These are phyloP conservation scores for Colletotrichum godetiae DNA, from an alignment of 2,329 filamentous ascomycete species.

Conservation along the genomic window DNA sequence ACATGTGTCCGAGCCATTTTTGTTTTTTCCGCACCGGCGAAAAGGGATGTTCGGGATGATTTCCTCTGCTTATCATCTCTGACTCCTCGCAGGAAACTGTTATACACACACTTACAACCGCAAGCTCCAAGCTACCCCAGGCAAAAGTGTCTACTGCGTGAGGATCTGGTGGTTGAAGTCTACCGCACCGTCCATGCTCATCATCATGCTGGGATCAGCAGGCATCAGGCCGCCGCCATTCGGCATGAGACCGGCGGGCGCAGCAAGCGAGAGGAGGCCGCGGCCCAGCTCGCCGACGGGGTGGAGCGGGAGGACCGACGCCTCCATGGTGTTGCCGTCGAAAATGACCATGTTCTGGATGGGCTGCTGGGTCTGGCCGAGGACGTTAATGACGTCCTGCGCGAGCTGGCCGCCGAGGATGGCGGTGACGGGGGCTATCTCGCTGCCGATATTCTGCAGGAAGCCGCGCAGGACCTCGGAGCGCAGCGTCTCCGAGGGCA, in stretches of 20 bases:
- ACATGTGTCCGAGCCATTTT: conserved; percentile 14
- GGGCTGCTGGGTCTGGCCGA: conserved; percentile 90
- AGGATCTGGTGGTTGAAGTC: conserved; percentile 34
- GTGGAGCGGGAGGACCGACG: conserved; percentile 84
- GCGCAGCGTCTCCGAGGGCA: conserved; percentile 74
- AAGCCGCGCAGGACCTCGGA: conserved; percentile 85
- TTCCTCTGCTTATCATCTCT: neutral
- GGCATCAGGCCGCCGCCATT: conserved; percentile 32
- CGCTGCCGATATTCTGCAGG: conserved; percentile 84
- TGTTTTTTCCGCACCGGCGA: neutral
- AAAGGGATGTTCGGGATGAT: neutral
- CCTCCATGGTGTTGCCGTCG: conserved; percentile 84
- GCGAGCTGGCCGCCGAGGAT: conserved; percentile 91
- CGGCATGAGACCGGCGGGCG: conserved; percentile 25
- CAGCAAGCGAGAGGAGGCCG: conserved; percentile 52
- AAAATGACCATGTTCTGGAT: conserved; percentile 96
- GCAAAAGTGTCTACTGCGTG: conserved; percentile 24
- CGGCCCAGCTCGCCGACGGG: conserved; percentile 70
- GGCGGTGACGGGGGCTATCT: conserved; percentile 87
- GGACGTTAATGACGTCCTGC: conserved; percentile 97
- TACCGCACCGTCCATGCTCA: conserved; percentile 34
- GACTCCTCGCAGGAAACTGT: conserved; percentile 8
- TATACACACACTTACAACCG: conserved; percentile 4
- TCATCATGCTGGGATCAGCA: conserved; percentile 34
- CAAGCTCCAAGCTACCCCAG: neutral